Conservation (phyloP, 306 rosid genomes). For the Urtica urens region DNA sequence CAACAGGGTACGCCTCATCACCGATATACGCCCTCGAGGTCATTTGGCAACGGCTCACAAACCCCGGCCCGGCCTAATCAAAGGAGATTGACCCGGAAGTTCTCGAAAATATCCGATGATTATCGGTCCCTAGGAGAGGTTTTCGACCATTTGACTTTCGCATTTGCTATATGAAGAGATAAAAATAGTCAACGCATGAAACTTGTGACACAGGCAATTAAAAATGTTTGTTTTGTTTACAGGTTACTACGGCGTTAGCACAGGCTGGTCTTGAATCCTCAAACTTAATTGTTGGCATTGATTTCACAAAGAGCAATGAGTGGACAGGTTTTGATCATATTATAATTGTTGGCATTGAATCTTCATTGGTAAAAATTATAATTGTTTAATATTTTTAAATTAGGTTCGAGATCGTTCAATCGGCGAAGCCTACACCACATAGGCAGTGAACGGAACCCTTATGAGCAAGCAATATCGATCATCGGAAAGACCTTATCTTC, state of each 20-base stretch:
- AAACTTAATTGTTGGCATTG: slow-evolving; percentile 83
- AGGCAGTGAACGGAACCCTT: slow-evolving; percentile 58
- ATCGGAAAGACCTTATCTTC: slow-evolving; percentile 63
- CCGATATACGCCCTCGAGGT: slow-evolving; percentile 21
- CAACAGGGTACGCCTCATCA: slow-evolving; percentile 32
- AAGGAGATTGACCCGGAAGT: slow-evolving; percentile 47
- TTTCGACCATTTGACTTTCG: no score
- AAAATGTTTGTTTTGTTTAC: slow-evolving; percentile 12
- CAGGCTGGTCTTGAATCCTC: slow-evolving; percentile 91
- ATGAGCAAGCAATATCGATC: slow-evolving; percentile 75
- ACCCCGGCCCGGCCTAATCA: slow-evolving; percentile 25
- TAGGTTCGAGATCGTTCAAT: slow-evolving; percentile 77
- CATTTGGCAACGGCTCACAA: slow-evolving; percentile 19
- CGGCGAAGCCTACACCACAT: slow-evolving; percentile 72
- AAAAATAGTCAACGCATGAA: no score
- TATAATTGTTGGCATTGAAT: no score
- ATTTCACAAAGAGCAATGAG: slow-evolving; percentile 89
- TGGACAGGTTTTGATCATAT: slow-evolving; percentile 99
- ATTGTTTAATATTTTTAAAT: no score
- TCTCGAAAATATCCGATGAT: slow-evolving; percentile 67
- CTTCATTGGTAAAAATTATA: no score
- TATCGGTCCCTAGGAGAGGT: slow-evolving; percentile 83
- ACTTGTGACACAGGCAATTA: no score
- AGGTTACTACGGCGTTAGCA: slow-evolving; percentile 74
- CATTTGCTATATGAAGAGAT: no score